Evolutionary conservation across 208 protist genomes (phyloP).

Genomic region (Crithidia acanthocephali): DNA sequence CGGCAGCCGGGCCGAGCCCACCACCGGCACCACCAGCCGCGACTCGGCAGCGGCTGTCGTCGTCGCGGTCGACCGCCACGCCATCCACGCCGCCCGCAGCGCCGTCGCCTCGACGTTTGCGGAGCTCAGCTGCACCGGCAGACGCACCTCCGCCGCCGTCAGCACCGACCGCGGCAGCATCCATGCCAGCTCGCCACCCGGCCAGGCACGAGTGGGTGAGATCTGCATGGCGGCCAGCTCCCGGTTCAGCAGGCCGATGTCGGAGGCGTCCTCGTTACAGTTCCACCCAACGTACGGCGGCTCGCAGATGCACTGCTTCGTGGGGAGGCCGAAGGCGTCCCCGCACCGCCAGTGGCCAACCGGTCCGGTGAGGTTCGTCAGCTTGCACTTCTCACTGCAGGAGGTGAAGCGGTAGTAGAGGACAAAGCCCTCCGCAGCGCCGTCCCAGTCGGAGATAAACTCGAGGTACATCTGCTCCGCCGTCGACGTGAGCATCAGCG

Average conservation of each 20-base stretch:
- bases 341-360: constrained; percentile 36
- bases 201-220: neutral
- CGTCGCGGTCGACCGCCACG: constrained; percentile 2
- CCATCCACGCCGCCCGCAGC: neutral
- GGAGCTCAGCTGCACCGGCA: constrained; percentile 11
- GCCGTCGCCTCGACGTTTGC: neutral
- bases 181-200: constrained; percentile 23
- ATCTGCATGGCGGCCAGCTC: constrained; percentile 12
- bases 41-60: neutral
- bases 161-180: constrained; percentile 21
- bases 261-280: constrained; percentile 25
- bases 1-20: constrained; percentile 23
- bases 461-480: constrained; percentile 40
- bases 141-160: constrained; percentile 15
- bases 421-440: constrained; percentile 46
- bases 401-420: constrained; percentile 63
- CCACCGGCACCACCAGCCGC: neutral
- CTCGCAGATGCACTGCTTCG: constrained; percentile 45
- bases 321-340: constrained; percentile 30
- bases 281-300: constrained; percentile 46
- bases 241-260: neutral
- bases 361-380: constrained; percentile 23
- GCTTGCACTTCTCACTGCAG: constrained; percentile 9
- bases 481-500: constrained; percentile 29
- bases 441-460: constrained; percentile 67